Evolutionary conservation across 2,329 filamentous ascomycete genomes (phyloP).

Genomic region (Gyromitra esculenta): DNA sequence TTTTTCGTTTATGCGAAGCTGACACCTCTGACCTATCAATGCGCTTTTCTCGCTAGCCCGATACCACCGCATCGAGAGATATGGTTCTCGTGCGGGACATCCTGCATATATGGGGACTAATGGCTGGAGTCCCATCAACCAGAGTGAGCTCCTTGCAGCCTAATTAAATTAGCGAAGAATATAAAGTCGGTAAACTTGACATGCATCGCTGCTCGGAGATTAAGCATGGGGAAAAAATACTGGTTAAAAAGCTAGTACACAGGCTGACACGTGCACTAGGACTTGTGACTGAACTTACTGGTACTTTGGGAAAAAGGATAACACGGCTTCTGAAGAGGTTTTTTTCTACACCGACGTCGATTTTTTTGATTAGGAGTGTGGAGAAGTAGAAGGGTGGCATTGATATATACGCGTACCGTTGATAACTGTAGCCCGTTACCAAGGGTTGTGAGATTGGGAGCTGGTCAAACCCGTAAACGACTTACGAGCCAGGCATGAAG

Average conservation of each 20-base stretch:
- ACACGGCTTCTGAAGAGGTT: background rate
- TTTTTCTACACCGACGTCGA: background rate
- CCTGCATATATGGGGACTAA: background rate
- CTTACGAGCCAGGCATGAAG: background rate
- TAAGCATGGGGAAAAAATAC: background rate
- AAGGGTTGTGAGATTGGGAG: background rate
- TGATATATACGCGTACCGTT: background rate
- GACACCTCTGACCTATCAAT: background rate
- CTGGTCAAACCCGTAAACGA: background rate
- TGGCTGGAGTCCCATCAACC: slow-evolving; percentile 2
- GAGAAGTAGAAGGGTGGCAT: background rate
- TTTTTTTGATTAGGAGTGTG: background rate
- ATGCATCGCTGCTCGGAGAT: background rate
- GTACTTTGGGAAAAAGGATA: background rate
- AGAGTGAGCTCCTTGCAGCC: slow-evolving; percentile 4
- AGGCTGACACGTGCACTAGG: slow-evolving; percentile 6
- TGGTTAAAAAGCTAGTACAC: background rate
- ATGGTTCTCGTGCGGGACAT: background rate
- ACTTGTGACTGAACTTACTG: background rate
- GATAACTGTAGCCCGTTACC: background rate
- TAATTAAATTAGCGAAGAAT: slow-evolving; percentile 5
- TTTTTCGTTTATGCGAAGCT: background rate
- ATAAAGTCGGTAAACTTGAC: background rate
- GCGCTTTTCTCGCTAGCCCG: background rate
- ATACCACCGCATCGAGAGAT: background rate